These are phyloP conservation scores for Botryobasidium botryosum DNA, from an alignment of 768 basidiomycete genomes.

Conservation along the genomic window DNA sequence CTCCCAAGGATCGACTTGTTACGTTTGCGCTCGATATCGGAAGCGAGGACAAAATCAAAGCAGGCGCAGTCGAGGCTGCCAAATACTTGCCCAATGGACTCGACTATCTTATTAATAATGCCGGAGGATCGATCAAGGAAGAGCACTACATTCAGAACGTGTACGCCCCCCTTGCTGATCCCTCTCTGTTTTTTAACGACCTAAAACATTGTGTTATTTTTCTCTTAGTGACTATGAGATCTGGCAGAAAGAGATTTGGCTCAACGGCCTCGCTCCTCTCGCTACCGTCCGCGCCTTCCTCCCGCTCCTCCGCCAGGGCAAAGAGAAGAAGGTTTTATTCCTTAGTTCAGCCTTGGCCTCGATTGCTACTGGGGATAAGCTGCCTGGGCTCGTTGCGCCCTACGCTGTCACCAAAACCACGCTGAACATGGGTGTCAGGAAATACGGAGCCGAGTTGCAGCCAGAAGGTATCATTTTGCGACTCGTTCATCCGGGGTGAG, in stretches of 20 bases:
- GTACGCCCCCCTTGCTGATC: not conserved
- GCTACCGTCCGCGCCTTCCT: not conserved
- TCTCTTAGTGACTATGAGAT: conserved; percentile 1
- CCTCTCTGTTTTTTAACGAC: not conserved
- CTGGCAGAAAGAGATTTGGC: not conserved
- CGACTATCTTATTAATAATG: conserved; percentile 4
- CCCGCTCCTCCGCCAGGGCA: conserved; percentile 5
- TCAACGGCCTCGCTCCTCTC: conserved; percentile 4
- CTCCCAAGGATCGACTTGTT: conserved; percentile 2
- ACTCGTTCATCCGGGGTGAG: conserved; percentile 5
- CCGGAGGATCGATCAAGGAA: conserved; percentile 5
- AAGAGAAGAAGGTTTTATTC: conserved; percentile 1
- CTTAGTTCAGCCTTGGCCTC: not conserved
- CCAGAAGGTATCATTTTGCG: conserved; percentile 4
- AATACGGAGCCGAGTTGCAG: conserved; percentile 5
- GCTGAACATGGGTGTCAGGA: conserved; percentile 8
- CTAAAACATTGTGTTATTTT: no score
- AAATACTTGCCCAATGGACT: conserved; percentile 2
- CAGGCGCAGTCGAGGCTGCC: not conserved
- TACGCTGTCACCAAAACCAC: conserved; percentile 7
- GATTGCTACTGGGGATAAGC: not conserved
- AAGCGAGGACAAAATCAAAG: not conserved
- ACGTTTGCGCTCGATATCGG: not conserved
- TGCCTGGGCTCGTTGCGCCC: not conserved
- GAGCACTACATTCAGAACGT: not conserved